Conservation (phyloP, 768 basidiomycete genomes). For the Myochromella boudieri region DNA sequence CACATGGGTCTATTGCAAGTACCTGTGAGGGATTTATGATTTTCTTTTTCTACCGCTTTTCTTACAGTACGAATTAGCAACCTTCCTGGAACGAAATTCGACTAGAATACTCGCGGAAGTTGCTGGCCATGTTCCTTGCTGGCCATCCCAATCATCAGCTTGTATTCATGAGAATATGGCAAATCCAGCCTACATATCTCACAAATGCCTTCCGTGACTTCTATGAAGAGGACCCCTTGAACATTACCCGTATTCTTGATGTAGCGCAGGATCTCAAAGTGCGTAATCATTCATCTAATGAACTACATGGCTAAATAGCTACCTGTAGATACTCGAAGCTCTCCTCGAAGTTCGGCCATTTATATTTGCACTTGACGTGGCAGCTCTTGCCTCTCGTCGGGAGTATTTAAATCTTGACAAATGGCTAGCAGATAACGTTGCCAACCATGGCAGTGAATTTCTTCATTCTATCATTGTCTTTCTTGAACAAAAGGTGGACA, state of each 20-base stretch:
- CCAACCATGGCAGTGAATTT: constrained; percentile 81
- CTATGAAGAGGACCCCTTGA: constrained; percentile 88
- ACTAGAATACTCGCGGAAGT: constrained; percentile 79
- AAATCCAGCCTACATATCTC: constrained; percentile 83
- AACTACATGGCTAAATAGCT: background rate
- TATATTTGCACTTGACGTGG: constrained; percentile 89
- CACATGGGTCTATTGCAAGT: constrained; percentile 92
- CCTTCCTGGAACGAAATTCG: constrained; percentile 87
- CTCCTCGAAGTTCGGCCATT: constrained; percentile 88
- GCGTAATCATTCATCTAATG: constrained; percentile 19
- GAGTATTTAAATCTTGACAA: constrained; percentile 96
- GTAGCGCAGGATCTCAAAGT: constrained; percentile 95
- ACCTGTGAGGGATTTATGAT: constrained; percentile 54
- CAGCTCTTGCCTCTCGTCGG: constrained; percentile 87
- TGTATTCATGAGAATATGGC: constrained; percentile 96
- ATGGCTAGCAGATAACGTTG: constrained; percentile 90
- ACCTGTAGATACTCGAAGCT: constrained; percentile 80
- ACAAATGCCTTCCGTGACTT: constrained; percentile 88
- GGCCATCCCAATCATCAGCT: constrained; percentile 95
- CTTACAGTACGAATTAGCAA: constrained; percentile 45
- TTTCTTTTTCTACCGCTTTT: background rate
- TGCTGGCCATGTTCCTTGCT: constrained; percentile 87
- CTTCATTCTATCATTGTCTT: constrained; percentile 86
- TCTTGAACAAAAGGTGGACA: constrained; percentile 90
- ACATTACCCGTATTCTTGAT: constrained; percentile 92